Evolutionary conservation across 805 yeast species (phyloP).

Genomic region (Metschnikowia sp.): DNA sequence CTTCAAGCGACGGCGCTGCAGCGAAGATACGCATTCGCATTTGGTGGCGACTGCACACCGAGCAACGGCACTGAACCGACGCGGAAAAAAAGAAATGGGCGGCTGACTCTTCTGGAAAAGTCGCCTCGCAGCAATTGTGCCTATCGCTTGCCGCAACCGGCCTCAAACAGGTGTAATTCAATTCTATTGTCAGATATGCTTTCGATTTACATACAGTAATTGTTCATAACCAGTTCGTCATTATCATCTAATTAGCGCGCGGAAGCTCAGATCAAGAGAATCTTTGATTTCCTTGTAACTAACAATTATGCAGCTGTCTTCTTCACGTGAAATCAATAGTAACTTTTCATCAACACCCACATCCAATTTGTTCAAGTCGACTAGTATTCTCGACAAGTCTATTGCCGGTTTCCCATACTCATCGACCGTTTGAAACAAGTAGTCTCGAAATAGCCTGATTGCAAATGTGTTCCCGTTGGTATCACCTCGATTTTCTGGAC

Average conservation of each 20-base stretch:
- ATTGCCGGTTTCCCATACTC: constrained; percentile 72
- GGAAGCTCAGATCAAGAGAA: constrained; percentile 65
- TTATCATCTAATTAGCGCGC: constrained; percentile 22
- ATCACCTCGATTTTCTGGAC: constrained; percentile 55
- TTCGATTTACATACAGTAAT: background rate
- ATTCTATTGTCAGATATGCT: background rate
- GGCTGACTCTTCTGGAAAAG: background rate
- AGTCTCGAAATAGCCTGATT: constrained; percentile 69
- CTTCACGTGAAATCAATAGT: constrained; percentile 78
- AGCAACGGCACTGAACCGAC: background rate
- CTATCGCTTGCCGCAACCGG: too few relatives aligned
- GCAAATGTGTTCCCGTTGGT: constrained; percentile 71
- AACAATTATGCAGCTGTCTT: constrained; percentile 78
- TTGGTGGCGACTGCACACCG: too few relatives aligned
- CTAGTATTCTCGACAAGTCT: constrained; percentile 78
- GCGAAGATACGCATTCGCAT: too few relatives aligned
- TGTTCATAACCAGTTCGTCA: too few relatives aligned
- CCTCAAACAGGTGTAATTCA: background rate
- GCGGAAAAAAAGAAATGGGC: background rate
- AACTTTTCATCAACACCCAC: constrained; percentile 86
- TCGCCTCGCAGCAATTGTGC: background rate
- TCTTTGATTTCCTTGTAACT: constrained; percentile 80
- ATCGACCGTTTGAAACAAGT: constrained; percentile 80
- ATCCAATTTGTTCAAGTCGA: constrained; percentile 82
- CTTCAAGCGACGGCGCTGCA: too few relatives aligned